These are phyloP conservation scores for Heritiera fomes DNA, from an alignment of 345 rosid genomes.

Conservation along the genomic window DNA sequence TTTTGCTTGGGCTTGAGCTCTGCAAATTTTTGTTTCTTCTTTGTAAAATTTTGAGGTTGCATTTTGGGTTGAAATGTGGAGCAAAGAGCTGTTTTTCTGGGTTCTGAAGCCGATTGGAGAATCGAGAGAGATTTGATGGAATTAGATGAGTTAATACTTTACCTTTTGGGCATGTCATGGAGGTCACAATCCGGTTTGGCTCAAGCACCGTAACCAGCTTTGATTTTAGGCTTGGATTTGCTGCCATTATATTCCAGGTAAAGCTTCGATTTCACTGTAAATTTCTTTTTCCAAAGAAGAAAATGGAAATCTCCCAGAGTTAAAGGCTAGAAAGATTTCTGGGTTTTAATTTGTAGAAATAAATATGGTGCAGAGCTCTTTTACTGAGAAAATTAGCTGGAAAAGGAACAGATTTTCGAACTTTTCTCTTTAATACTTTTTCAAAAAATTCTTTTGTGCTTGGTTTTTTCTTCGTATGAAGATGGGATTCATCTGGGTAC, in stretches of 20 bases:
- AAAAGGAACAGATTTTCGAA: constrained; percentile 9
- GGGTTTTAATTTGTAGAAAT: neutral
- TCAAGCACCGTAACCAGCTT: constrained; percentile 37
- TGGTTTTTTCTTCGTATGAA: neutral
- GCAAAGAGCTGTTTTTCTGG: constrained; percentile 32
- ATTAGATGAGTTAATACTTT: constrained; percentile 37
- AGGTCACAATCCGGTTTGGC: constrained; percentile 42
- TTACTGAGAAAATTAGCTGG: constrained; percentile 16
- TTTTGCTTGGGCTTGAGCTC: constrained; percentile 11
- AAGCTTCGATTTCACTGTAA: constrained; percentile 24
- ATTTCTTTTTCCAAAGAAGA: neutral
- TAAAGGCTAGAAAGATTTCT: neutral
- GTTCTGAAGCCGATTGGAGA: constrained; percentile 34
- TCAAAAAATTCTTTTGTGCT: too few relatives aligned
- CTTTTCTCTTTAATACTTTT: constrained; percentile 12
- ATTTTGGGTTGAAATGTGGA: constrained; percentile 39
- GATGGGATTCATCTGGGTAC: neutral
- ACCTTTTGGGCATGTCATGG: constrained; percentile 61
- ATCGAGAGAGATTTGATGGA: constrained; percentile 56
- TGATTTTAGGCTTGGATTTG: constrained; percentile 51
- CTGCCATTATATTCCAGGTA: constrained; percentile 52
- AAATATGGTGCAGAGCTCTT: neutral
- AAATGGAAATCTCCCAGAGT: too few relatives aligned
- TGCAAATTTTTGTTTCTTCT: neutral
- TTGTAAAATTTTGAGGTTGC: neutral